Evolutionary conservation across 2,329 filamentous ascomycete species (phyloP), one percentile per base, ranked within the genome.

Genomic region (Grosmannia serpens): DNA sequence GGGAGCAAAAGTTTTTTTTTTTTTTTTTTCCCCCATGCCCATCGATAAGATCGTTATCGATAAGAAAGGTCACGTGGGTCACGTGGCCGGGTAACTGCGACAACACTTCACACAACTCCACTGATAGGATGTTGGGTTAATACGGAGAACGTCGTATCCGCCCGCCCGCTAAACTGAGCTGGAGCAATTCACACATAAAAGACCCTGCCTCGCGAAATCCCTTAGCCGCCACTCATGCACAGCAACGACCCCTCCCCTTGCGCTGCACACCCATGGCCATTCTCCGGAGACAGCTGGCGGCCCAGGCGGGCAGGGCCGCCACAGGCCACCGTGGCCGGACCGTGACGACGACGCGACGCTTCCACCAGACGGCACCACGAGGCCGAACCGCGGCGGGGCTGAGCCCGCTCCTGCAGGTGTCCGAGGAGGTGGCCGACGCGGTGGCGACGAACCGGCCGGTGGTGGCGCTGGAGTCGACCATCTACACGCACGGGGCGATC

Each of bases 401-500:
- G 3, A 9, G 52, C 20, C 53, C 47, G 47, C 64, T 90, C 61
- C 79, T 95, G 59, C 80, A 78, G 57, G 77, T 96, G 49, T 91
- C 89, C 1, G 86, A 92, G 55, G 92, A 97, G 71, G 86, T 99
- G 15, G 76, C 79, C 56, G 84, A 90, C 68, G 92, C 91, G 46
- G 71, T 96, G 53, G 77, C 82, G 49, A 81, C 83, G 15, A 84
- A 85, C 59, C 85, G 84, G 66, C 92, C 94, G 0, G 86, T 99
- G 4, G 91, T 99, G 13, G 94, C 92, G 20, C 79, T 99, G 5
- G 94, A 99, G 72, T 91, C 89, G 2, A 96, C 94, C 5, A 97
- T 99, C 65, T 97, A 99, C 72, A 99, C 94, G 1, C 94, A 99
- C 73, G 91, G 91, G 47, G 85, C 87, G 26, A 77, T 99, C 17